Evolutionary conservation across 768 basidiomycete genomes (phyloP).

Genomic region (Calocybe indica): DNA sequence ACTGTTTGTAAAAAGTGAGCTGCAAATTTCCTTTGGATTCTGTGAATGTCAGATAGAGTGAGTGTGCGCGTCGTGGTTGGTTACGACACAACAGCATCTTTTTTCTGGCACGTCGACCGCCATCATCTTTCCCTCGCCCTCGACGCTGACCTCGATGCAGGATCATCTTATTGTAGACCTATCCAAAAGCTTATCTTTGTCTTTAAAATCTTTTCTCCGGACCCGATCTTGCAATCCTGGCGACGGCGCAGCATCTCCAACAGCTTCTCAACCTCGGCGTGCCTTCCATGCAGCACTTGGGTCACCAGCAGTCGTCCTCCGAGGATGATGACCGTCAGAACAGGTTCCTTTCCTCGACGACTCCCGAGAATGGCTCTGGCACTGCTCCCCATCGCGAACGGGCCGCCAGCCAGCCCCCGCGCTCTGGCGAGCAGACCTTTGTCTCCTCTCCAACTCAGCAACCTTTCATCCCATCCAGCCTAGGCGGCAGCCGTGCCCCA

Average conservation of each 20-base stretch:
- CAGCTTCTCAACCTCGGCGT: conserved; percentile 15
- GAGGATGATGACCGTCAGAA: conserved; percentile 59
- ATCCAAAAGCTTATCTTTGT: conserved; percentile 8
- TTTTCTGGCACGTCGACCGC: too few species aligned
- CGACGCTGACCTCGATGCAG: too few species aligned
- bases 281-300: conserved; percentile 22
- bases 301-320: conserved; percentile 22
- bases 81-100: too few species aligned
- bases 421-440: conserved; percentile 38
- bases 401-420: conserved; percentile 68
- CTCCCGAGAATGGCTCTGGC: conserved; percentile 34
- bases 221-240: conserved; percentile 11
- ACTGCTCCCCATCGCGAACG: conserved; percentile 44
- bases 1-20: conserved; percentile 12
- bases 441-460: conserved; percentile 49
- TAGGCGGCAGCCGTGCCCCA: conserved; percentile 33
- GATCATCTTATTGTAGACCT: conserved; percentile 3
- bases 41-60: conserved; percentile 1
- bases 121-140: too few species aligned
- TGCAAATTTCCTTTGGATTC: conserved; percentile 8
- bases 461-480: conserved; percentile 43
- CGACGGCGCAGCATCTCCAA: conserved; percentile 16
- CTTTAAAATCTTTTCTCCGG: conserved; percentile 10
- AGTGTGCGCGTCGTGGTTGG: too few species aligned
- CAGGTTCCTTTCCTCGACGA: conserved; percentile 43